A percentile compares a stretch with the other conserved stretches of the same genome.
These are phyloP conservation scores for Ganoderma lingzhi DNA, from an alignment of 1,284 basidiomycete genomes.

Conservation along the genomic window DNA sequence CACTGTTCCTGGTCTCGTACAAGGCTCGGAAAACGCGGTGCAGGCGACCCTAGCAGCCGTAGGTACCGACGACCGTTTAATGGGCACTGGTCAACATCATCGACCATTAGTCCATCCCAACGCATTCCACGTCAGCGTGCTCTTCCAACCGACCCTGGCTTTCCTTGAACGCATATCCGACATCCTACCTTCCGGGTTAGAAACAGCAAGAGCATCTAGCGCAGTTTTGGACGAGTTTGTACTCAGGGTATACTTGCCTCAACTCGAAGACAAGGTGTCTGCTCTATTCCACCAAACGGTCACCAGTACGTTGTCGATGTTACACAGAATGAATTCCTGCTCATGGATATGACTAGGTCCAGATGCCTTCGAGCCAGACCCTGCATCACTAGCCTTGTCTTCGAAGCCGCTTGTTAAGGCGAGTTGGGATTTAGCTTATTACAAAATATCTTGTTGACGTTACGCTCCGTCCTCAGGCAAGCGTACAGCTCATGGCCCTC, in stretches of 20 bases:
- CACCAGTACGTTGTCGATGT: conserved; percentile 58
- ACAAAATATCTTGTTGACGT: not conserved
- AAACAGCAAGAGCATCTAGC: conserved; percentile 76
- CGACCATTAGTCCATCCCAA: conserved; percentile 89
- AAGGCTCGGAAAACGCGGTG: conserved; percentile 68
- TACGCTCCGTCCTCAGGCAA: conserved; percentile 58
- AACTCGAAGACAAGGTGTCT: conserved; percentile 95
- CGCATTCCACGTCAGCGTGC: conserved; percentile 93
- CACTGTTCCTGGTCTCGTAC: conserved; percentile 94
- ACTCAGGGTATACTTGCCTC: conserved; percentile 91
- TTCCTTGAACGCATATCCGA: conserved; percentile 83
- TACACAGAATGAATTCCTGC: not conserved
- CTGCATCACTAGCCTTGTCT: conserved; percentile 67
- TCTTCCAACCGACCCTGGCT: conserved; percentile 93
- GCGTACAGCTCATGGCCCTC: conserved; percentile 87
- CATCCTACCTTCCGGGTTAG: conserved; percentile 78
- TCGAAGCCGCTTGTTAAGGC: conserved; percentile 84
- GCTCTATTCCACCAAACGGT: conserved; percentile 88
- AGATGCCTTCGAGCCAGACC: conserved; percentile 87
- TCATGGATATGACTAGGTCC: conserved; percentile 55
- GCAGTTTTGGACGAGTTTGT: conserved; percentile 94
- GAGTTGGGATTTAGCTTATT: conserved; percentile 24
- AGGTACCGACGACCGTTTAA: conserved; percentile 74
- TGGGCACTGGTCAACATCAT: conserved; percentile 82
- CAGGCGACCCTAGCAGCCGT: conserved; percentile 68